Evolutionary conservation across 2,329 filamentous ascomycete genomes (phyloP).

Genomic region (Pseudofabraea citricarpa): DNA sequence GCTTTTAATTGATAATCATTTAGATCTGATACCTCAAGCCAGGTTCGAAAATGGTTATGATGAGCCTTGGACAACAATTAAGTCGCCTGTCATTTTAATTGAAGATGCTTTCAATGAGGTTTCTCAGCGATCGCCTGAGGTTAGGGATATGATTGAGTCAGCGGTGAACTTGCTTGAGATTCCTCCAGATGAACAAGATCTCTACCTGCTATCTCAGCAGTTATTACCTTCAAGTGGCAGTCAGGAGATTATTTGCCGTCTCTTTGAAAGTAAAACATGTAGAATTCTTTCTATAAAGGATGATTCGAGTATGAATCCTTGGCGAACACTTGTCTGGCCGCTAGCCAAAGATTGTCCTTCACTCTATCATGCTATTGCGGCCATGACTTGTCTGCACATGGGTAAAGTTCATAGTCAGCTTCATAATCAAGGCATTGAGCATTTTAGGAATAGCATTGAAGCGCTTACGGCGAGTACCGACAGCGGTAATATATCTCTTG

Average conservation of each 20-base stretch:
- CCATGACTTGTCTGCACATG: slow-evolving; percentile 59
- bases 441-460: not conserved
- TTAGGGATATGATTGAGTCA: not conserved
- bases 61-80: too few relatives aligned
- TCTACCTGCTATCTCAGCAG: not conserved
- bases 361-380: slow-evolving; percentile 58
- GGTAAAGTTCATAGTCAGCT: not conserved
- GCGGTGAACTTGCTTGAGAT: not conserved
- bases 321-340: slow-evolving; percentile 61
- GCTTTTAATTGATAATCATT: not conserved
- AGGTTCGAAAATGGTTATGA: too few relatives aligned
- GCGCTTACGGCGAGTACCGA: not conserved
- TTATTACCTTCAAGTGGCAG: not conserved
- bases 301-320: slow-evolving; percentile 60
- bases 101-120: too few relatives aligned
- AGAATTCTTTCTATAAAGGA: slow-evolving; percentile 66
- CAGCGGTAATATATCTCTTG: not conserved
- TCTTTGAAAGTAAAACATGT: slow-evolving; percentile 58
- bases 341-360: slow-evolving; percentile 55
- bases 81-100: too few relatives aligned
- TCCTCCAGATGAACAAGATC: not conserved
- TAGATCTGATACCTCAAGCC: too few relatives aligned
- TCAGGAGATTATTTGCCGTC: slow-evolving; percentile 36
- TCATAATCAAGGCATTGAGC: not conserved
- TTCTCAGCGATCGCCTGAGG: too few relatives aligned